phyloP scores from a whole-genome alignment of 148 eudicot genomes.

The Camellia japonica region DNA sequence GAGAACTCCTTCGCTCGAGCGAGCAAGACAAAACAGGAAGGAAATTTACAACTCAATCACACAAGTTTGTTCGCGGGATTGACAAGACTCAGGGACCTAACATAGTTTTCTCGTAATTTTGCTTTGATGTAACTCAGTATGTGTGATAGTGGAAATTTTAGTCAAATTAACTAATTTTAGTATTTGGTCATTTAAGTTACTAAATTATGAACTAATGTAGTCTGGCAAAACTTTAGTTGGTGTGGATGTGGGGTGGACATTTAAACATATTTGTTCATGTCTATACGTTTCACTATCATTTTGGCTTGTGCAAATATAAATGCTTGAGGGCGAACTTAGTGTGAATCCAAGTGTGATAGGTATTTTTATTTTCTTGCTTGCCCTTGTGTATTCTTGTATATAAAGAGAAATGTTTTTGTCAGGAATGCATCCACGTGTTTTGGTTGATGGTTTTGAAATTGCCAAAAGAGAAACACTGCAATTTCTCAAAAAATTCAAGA shows the following conservation, averaged over 20 bases:
- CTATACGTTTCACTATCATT: not conserved
- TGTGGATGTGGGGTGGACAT: not conserved
- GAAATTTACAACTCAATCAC: too few relatives aligned
- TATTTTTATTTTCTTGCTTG: constrained; percentile 13
- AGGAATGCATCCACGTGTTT: constrained; percentile 98
- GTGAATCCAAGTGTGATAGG: not conserved
- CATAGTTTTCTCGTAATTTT: not conserved
- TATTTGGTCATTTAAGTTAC: not conserved
- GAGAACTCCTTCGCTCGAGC: too few relatives aligned
- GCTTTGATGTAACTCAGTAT: not conserved
- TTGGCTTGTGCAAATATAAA: not conserved
- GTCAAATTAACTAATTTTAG: not conserved
- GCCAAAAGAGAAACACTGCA: constrained; percentile 92
- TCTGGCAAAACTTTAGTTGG: not conserved
- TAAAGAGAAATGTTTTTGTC: not conserved
- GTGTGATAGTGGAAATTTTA: not conserved
- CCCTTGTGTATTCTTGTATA: not conserved
- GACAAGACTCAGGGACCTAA: too few relatives aligned
- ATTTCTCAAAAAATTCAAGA: constrained; percentile 86
- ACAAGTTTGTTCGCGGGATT: too few relatives aligned
- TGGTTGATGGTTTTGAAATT: constrained; percentile 97
- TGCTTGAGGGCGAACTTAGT: not conserved
- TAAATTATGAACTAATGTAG: not conserved
- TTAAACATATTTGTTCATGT: not conserved
- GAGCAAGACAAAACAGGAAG: too few relatives aligned